Percentiles rank a stretch among this genome's conserved stretches.
Conservation (phyloP, 164 flowering plant species). For the Liriodendron chinense region DNA sequence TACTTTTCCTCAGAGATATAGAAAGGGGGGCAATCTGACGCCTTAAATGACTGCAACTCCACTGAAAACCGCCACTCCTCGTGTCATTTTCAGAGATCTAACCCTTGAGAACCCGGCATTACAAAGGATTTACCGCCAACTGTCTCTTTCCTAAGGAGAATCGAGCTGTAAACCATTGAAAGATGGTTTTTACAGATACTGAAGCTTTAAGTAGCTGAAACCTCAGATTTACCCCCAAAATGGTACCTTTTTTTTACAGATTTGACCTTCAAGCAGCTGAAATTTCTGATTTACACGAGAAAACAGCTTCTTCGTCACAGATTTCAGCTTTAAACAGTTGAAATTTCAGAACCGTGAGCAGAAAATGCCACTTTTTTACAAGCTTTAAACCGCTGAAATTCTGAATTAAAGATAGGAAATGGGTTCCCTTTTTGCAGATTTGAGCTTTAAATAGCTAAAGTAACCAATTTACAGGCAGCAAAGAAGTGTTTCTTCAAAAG, state of each 20-base stretch:
- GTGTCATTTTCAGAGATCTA: constrained; percentile 11
- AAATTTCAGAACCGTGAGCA: too few relatives aligned
- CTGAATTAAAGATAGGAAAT: too few relatives aligned
- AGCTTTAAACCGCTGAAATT: neutral
- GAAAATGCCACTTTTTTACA: too few relatives aligned
- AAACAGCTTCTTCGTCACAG: neutral
- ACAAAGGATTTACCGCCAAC: neutral
- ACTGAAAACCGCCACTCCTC: neutral
- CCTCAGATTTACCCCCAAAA: neutral
- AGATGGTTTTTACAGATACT: neutral
- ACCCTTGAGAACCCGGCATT: neutral
- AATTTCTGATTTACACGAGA: neutral
- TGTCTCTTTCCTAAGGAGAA: neutral
- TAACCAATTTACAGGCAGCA: too few relatives aligned
- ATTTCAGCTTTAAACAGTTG: neutral
- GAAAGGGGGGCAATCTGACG: neutral
- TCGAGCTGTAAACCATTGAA: neutral
- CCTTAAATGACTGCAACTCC: constrained; percentile 7
- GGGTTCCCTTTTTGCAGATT: neutral
- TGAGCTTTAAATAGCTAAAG: neutral
- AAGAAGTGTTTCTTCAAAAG: too few relatives aligned
- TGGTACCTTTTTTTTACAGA: neutral
- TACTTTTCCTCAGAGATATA: neutral
- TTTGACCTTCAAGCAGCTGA: neutral
- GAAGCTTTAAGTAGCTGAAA: neutral